Percentiles rank a stretch among this genome's conserved stretches.
Conservation (phyloP, 208 protist genomes). For the Acanthamoeba castellanii region DNA sequence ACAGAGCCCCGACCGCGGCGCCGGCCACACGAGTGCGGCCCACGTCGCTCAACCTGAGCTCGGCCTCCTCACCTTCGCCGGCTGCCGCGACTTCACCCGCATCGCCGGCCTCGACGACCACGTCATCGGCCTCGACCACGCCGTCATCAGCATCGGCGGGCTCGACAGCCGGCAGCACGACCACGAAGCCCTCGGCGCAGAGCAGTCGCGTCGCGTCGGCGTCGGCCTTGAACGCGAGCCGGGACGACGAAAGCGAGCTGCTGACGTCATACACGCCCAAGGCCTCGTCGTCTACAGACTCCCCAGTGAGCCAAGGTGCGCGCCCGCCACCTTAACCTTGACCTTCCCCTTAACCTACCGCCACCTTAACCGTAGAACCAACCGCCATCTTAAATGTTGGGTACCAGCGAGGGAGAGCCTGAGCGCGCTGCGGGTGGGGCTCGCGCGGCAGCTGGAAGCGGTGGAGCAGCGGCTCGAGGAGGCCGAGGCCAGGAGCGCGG, state of each 20-base stretch:
- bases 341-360: no score
- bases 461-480: conserved; percentile 33
- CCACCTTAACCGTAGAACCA: no score
- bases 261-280: background rate
- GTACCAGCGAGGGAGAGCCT: background rate
- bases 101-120: no score
- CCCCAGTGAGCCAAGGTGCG: background rate
- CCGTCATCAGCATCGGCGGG: no score
- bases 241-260: background rate
- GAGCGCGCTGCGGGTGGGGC: background rate
- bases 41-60: background rate
- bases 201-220: no score
- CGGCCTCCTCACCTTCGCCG: background rate
- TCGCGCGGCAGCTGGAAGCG: background rate
- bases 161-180: no score
- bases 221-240: background rate
- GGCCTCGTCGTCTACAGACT: background rate
- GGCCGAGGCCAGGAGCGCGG: background rate
- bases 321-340: background rate
- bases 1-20: background rate
- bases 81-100: background rate
- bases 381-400: no score
- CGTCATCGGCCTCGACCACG: no score
- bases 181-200: no score
- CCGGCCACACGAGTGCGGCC: background rate